Base-by-base conservation (phyloP, 345 rosid genomes). In the Excoecaria agallocha region DNA sequence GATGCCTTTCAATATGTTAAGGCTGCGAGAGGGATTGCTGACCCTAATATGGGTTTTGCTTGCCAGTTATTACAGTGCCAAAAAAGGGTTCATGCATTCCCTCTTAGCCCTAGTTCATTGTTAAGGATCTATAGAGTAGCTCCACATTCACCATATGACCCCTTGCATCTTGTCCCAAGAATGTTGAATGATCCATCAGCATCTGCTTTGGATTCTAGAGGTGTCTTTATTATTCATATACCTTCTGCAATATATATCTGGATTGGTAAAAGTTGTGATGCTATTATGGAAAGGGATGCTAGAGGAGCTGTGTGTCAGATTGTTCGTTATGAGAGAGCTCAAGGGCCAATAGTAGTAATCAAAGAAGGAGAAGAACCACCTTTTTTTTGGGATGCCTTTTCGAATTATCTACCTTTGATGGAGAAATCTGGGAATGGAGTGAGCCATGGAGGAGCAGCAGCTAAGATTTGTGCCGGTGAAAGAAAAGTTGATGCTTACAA, bases 1-100 rank as follows among this genome's bases (percentile, higher is more conserved):
- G 99, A 93, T 81, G 99, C 99, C 43, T 93, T 96, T 84, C 97
- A 88, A 85, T 89, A 89, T 64, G 99, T 96, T 58, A 96, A 96
- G 87, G 90, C 93, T 43, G 98, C 98, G 0, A 88, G 99, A 82
- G 96, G 96, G 65, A 96, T 96, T 70, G 97, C 98, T 66, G 99
- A 96, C 81, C 99, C 98, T 43, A 96, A 96, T 79, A 91, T 96
- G 99, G 99, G 99, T 50, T 96, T 96, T 75, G 97, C 99, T 72
- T 96, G 98, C 86, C 99, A 96, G 87, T 79, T 96, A 84, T 73
- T 96, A 65, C 98, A 96, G 67, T 96, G 98, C 84, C 99, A 96
- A 64, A 96, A 96, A 82, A 88, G 99, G 84, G 97, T 96, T 73
- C 99, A 90, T 81, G 98, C 98, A 3, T 87, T 90, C 78, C 99